Evolutionary conservation across 805 yeast genomes (phyloP), one percentile per base, ranked within the genome.

Genomic region (Zygosaccharomyces bailii): DNA sequence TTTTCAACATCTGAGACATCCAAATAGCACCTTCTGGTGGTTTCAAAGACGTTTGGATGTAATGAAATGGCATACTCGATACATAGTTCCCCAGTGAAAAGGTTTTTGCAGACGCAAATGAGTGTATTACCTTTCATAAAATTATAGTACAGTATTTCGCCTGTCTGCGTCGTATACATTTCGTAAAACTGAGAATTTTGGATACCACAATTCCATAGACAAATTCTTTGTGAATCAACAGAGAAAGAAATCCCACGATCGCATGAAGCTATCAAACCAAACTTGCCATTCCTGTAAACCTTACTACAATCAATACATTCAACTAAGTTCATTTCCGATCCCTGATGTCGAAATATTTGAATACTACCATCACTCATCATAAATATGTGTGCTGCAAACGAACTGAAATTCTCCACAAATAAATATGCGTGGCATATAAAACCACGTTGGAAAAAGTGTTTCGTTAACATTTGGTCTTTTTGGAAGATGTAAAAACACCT

Each of bases 301-400:
- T 25, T 10, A 13, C n/a, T 25, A 7, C 7, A 25, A 13, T 25
- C n/a, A 10, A 10, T 25, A 25, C 30, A 10, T 7, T 13, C 30
- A 4, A 10, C 4, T 10, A 34, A 34, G 10, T 18, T 25, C n/a
- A 29, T 18, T 13, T 25, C 30, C 30, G 30, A 25, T 13, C 11
- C 11, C 4, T 7, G 30, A 10, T 7, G n/a, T 10, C 30, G 30
- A 25, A 25, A 42, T 29, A 34, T n/a, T 9, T 10, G 9, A 17
- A 46, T 34, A 3, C 23, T 21, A 10, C 44, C 42, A 34, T 46
- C 38, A 10, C 21, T 7, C 41, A 41, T 29, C 14, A 39, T 20
- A 21, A 43, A 42, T 24, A 33, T 36, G 31, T 48, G 48, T n/a
- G 34, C 34, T 10, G 48, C 32, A 10, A 14, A 10, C 17, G n/a